Evolutionary conservation across 2,329 filamentous ascomycete genomes (phyloP).

Genomic region (Colletotrichum coccodes): DNA sequence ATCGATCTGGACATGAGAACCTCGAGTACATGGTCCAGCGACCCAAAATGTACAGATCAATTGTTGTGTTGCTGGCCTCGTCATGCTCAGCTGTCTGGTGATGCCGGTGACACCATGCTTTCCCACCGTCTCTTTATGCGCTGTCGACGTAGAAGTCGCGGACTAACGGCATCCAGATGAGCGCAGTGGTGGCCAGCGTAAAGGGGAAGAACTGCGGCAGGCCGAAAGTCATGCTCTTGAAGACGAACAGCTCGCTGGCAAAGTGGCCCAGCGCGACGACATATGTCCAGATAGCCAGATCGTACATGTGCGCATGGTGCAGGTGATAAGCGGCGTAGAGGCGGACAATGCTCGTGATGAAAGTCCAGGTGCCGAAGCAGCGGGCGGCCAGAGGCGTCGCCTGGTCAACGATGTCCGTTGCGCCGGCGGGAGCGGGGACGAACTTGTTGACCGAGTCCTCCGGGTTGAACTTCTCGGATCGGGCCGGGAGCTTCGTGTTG

Average conservation of each 20-base stretch:
- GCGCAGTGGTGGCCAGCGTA: slow-evolving; percentile 58
- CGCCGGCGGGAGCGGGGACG: slow-evolving; percentile 51
- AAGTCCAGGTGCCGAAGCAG: slow-evolving; percentile 89
- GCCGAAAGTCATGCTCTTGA: slow-evolving; percentile 76
- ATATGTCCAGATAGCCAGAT: slow-evolving; percentile 86
- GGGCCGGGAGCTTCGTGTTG: slow-evolving; percentile 56
- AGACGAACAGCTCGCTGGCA: slow-evolving; percentile 82
- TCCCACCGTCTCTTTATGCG: background rate
- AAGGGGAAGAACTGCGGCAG: slow-evolving; percentile 67
- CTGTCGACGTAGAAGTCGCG: slow-evolving; percentile 73
- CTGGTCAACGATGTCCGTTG: slow-evolving; percentile 64
- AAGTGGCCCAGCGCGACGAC: slow-evolving; percentile 82
- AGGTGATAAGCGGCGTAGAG: slow-evolving; percentile 89
- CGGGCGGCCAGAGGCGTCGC: slow-evolving; percentile 81
- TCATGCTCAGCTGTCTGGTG: too few relatives aligned
- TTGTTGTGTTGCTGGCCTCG: background rate
- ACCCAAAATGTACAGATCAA: background rate
- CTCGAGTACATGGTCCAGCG: too few relatives aligned
- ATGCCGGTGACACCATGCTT: too few relatives aligned
- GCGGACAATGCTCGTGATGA: slow-evolving; percentile 80
- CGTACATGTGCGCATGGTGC: slow-evolving; percentile 76
- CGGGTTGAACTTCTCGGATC: slow-evolving; percentile 54
- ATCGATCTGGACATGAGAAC: too few relatives aligned
- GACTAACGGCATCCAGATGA: slow-evolving; percentile 73
- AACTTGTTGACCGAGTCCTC: slow-evolving; percentile 66